phyloP scores from a whole-genome alignment of 345 rosid species.

The Eucalyptus marginata region DNA sequence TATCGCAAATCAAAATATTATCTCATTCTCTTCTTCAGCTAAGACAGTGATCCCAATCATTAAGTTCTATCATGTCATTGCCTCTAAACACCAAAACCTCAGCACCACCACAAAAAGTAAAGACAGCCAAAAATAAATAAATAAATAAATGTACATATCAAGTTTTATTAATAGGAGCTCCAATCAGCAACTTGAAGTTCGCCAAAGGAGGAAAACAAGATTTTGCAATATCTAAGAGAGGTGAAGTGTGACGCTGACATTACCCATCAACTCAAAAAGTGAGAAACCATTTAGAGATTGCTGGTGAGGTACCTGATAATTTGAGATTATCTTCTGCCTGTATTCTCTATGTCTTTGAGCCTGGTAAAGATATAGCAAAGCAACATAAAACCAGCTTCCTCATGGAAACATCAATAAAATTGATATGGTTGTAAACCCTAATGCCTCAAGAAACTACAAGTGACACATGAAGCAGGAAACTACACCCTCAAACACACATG shows the following conservation, averaged over 20 bases:
- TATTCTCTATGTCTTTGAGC: slow-evolving; percentile 73
- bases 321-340: slow-evolving; percentile 67
- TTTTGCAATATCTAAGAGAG: neutral
- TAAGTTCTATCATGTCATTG: neutral
- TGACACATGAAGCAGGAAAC: neutral
- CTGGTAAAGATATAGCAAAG: slow-evolving; percentile 13
- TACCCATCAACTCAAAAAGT: neutral
- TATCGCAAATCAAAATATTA: neutral
- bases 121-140: neutral
- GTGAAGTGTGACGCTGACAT: neutral
- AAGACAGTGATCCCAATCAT: neutral
- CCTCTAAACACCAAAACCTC: neutral
- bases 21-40: neutral
- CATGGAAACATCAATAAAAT: neutral
- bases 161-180: neutral
- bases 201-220: neutral
- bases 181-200: neutral
- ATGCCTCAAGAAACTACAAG: neutral
- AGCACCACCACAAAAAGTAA: neutral
- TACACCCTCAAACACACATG: neutral
- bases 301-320: slow-evolving; percentile 50
- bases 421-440: neutral
- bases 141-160: neutral
- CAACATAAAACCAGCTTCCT: neutral
- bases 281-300: neutral